Conservation (phyloP, 2,329 filamentous ascomycete genomes). For the Ophiostoma montium region DNA sequence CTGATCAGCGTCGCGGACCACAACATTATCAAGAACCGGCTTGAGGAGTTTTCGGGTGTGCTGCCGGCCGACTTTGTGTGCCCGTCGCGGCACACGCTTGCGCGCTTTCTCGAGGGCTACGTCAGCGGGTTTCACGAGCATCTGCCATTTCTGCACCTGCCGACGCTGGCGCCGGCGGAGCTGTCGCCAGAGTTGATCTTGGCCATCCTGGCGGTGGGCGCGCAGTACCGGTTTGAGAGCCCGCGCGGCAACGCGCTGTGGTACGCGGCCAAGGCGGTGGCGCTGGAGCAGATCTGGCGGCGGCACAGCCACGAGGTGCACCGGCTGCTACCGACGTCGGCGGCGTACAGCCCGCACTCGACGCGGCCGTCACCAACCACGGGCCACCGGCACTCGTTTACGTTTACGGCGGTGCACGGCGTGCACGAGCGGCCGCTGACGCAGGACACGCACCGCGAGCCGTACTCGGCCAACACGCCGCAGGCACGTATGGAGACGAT, state of each 20-base stretch:
- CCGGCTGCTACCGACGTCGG: conserved; percentile 39
- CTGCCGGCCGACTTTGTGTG: conserved; percentile 50
- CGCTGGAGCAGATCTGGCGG: conserved; percentile 43
- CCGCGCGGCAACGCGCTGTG: conserved; percentile 44
- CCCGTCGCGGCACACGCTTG: conserved; percentile 54
- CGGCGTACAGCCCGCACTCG: conserved; percentile 46
- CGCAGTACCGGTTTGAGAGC: conserved; percentile 50
- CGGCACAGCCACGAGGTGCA: conserved; percentile 43
- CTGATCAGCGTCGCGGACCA: conserved; percentile 39
- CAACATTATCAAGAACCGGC: conserved; percentile 39
- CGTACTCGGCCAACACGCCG: conserved; percentile 44
- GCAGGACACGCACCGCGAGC: conserved; percentile 44
- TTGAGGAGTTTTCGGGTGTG: conserved; percentile 47
- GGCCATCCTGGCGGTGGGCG: conserved; percentile 52
- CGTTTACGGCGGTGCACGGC: conserved; percentile 39
- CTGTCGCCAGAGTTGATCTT: conserved; percentile 54
- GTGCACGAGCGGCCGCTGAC: conserved; percentile 38
- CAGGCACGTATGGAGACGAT: conserved; percentile 50
- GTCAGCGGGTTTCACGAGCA: conserved; percentile 50
- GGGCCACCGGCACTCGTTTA: conserved; percentile 43
- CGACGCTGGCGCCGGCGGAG: conserved; percentile 49
- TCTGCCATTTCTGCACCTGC: conserved; percentile 51
- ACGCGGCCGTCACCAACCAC: conserved; percentile 44
- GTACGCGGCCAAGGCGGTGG: conserved; percentile 46
- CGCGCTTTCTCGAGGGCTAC: conserved; percentile 56